Evolutionary conservation across 805 yeast species (phyloP).

Genomic region (Brettanomyces sp.): DNA sequence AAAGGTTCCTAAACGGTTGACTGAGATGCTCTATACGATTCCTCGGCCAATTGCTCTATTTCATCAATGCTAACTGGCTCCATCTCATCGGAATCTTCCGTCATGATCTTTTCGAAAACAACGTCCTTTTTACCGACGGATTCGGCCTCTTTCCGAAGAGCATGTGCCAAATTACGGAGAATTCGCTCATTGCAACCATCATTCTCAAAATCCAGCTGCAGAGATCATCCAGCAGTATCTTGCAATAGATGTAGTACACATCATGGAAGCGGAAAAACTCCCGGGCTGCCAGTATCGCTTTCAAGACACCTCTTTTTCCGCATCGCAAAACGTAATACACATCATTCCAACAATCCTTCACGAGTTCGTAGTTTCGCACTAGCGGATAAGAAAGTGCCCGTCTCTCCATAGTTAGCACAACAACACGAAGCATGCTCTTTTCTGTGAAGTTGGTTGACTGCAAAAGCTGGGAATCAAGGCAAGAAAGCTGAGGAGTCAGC

Average conservation of each 20-base stretch:
- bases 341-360: conserved; percentile 64
- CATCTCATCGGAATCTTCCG: conserved; percentile 31
- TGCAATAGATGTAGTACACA: conserved; percentile 75
- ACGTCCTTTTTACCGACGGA: conserved; percentile 35
- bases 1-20: neutral
- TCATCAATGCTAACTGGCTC: conserved; percentile 41
- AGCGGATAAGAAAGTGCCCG: conserved; percentile 75
- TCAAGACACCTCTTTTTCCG: conserved; percentile 61
- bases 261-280: conserved; percentile 79
- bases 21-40: conserved; percentile 23
- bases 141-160: conserved; percentile 38
- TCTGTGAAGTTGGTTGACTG: conserved; percentile 25
- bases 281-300: conserved; percentile 48
- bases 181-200: conserved; percentile 46
- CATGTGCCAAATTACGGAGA: conserved; percentile 58
- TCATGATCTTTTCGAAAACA: conserved; percentile 43
- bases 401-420: conserved; percentile 54
- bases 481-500: conserved; percentile 67
- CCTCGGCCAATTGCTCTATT: conserved; percentile 50
- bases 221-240: conserved; percentile 67
- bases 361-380: conserved; percentile 59
- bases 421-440: conserved; percentile 35
- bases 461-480: conserved; percentile 53
- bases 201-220: conserved; percentile 60
- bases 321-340: conserved; percentile 52